Base-by-base conservation (phyloP, 2,329 filamentous ascomycete species). In the Penicillium sp. region DNA sequence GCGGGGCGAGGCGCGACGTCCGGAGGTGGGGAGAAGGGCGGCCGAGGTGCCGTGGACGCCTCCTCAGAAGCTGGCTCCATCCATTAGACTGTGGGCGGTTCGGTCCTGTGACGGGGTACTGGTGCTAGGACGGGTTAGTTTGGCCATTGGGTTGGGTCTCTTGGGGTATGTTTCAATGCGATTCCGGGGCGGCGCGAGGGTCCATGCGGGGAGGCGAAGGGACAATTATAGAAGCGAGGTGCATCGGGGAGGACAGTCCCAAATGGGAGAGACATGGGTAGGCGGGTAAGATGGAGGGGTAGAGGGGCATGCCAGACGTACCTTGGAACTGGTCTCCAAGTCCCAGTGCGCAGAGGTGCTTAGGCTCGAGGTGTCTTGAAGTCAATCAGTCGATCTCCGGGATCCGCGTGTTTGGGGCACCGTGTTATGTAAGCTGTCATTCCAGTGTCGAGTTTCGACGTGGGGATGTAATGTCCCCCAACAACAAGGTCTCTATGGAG, bases 51-150 rank as follows among this genome's bases (percentile, higher is more conserved):
- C 62, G 46, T 55, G 55, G 59, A 61, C 54, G 66, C 65, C 63
- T 69, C 70, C 65, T 72, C 68, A 70, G 66, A 65, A 62, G 65
- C 68, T 64, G 66, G 59, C 67, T 72, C 70, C 70, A 73, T 73
- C 69, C 70, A 73, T 73, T 63, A 71, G 66, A 66, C 67, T 40
- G 51, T 58, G 22, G 22, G 16, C 13, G 48, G 44, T 18, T 38
- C 33, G 38, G 41, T 41, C 42, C 48, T 41, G 27, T 43, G 39
- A 22, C 16, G 20, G 24, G 27, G 27, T 20, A 2, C 33, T 52
- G 33, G 8, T 13, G 14, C 28, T 25, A 22, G 22, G 18, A 13
- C 14, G 31, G 16, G 46, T 42, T 33, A 49, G 40, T 25, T 18
- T 39, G 31, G 33, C 20, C 14, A 20, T 11, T 10, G n/a, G 28